These are phyloP conservation scores for Hemisphaericaspora xylanilytica DNA, from an alignment of 1,139 yeast genomes.

Conservation along the genomic window DNA sequence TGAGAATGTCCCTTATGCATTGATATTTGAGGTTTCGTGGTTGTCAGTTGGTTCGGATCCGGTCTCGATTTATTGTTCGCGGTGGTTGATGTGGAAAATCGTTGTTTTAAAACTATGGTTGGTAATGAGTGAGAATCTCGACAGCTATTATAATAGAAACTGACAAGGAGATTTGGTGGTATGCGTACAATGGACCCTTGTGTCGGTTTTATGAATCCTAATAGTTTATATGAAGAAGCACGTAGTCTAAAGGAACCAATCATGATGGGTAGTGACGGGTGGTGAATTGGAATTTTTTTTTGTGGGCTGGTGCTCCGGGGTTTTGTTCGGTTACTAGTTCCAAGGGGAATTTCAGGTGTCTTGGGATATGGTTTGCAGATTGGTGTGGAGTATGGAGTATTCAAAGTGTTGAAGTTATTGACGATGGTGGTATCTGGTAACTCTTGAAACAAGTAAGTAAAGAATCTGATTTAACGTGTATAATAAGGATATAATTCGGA, in stretches of 20 bases:
- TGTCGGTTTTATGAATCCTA: neutral
- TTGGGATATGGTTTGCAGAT: too few relatives aligned
- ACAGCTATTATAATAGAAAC: neutral
- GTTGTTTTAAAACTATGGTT: conserved; percentile 5
- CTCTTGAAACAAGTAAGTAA: too few relatives aligned
- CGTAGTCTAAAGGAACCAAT: neutral
- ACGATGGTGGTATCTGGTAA: too few relatives aligned
- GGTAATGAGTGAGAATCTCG: neutral
- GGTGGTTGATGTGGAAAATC: conserved; percentile 11
- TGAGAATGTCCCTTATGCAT: conserved; percentile 18
- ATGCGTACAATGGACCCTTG: neutral
- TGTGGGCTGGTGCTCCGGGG: too few relatives aligned
- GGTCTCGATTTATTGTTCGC: conserved; percentile 8
- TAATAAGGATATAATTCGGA: too few relatives aligned
- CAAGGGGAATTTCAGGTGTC: too few relatives aligned
- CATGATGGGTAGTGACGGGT: too few relatives aligned
- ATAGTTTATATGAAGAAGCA: neutral
- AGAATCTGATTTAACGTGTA: too few relatives aligned
- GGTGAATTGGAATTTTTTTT: too few relatives aligned
- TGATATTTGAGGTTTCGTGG: neutral
- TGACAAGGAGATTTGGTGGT: neutral
- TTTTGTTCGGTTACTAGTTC: neutral
- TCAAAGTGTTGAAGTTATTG: too few relatives aligned
- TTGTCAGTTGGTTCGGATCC: neutral
- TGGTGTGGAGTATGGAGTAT: too few relatives aligned